phyloP scores from a whole-genome alignment of 148 eudicot species.

The Cornus suecica region DNA sequence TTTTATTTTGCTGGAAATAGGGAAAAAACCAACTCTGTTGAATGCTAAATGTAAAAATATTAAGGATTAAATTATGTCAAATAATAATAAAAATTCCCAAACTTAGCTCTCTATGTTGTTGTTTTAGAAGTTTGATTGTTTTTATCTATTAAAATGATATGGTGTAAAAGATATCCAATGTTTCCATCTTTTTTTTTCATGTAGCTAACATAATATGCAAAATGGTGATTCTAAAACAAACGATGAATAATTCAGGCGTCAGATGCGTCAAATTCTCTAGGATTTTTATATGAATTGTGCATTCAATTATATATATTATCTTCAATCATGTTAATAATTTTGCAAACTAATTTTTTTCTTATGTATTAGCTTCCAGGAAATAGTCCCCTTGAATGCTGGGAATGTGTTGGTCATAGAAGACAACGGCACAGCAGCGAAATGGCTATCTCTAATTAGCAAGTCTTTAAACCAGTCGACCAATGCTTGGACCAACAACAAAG shows the following conservation, averaged over 20 bases:
- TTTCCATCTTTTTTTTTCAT: background rate
- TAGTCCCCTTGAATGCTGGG: constrained; percentile 76
- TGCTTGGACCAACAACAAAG: constrained; percentile 22
- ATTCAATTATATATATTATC: background rate
- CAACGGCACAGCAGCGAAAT: constrained; percentile 66
- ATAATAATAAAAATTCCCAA: background rate
- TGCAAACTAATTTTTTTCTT: background rate
- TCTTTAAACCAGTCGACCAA: constrained; percentile 39
- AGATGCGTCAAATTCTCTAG: too few species aligned
- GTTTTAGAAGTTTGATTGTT: background rate
- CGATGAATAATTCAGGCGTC: too few species aligned
- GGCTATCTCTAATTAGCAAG: constrained; percentile 55
- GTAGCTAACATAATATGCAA: too few species aligned
- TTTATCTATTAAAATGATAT: background rate
- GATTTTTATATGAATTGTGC: background rate
- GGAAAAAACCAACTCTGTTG: background rate
- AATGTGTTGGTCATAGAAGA: constrained; percentile 70
- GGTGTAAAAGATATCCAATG: background rate
- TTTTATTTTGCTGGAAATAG: background rate
- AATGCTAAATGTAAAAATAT: too few species aligned
- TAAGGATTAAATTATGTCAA: too few species aligned
- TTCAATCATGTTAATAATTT: background rate
- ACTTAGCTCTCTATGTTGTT: background rate
- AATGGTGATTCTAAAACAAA: too few species aligned
- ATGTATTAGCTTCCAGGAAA: constrained; percentile 66